Evolutionary conservation across 2,329 filamentous ascomycete species (phyloP).

Genomic region (Alternaria brassicicola): DNA sequence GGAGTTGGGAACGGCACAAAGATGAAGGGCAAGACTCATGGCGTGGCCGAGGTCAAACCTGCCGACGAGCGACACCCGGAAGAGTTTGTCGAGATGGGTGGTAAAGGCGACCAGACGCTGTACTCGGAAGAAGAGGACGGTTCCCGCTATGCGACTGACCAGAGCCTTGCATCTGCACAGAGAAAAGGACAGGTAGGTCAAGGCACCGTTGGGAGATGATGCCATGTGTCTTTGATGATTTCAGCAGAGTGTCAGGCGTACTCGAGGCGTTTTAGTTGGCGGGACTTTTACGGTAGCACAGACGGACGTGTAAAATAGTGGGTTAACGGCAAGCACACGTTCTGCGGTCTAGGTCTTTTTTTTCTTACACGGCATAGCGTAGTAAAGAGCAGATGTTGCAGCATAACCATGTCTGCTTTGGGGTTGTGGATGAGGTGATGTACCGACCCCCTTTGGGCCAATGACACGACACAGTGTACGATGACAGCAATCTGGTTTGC

Average conservation of each 20-base stretch:
- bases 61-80: slow-evolving; percentile 69
- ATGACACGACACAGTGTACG: slow-evolving; percentile 29
- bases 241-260: slow-evolving; percentile 12
- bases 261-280: slow-evolving; percentile 20
- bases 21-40: slow-evolving; percentile 13
- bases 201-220: neutral
- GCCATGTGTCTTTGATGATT: neutral
- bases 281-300: slow-evolving; percentile 11
- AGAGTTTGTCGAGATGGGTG: slow-evolving; percentile 85
- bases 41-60: slow-evolving; percentile 66
- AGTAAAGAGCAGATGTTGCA: neutral
- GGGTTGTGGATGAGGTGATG: slow-evolving; percentile 2
- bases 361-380: slow-evolving; percentile 4
- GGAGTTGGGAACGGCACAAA: slow-evolving; percentile 29
- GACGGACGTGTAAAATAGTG: slow-evolving; percentile 21
- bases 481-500: slow-evolving; percentile 3
- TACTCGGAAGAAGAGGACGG: slow-evolving; percentile 66
- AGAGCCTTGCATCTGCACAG: slow-evolving; percentile 15
- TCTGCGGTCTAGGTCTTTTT: neutral
- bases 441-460: slow-evolving; percentile 12
- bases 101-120: slow-evolving; percentile 80
- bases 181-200: slow-evolving; percentile 4
- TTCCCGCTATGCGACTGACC: slow-evolving; percentile 46
- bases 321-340: neutral
- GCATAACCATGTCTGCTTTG: neutral